A percentile compares a stretch with the other conserved stretches of the same genome.
Evolutionary conservation across 306 rosid genomes (phyloP).

Genomic region (Pachyrhizus erosus): DNA sequence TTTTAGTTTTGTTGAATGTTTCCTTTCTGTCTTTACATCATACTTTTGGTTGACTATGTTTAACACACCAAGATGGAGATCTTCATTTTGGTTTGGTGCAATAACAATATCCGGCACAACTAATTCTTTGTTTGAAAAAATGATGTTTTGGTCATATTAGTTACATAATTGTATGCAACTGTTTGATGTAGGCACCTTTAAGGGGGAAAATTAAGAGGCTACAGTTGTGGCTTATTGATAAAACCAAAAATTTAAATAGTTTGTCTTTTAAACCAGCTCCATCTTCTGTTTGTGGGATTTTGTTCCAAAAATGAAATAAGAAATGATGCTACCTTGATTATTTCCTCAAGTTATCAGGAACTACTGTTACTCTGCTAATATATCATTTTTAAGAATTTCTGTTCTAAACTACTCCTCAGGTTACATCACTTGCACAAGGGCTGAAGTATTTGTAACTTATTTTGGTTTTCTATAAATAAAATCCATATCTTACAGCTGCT

Average conservation of each 20-base stretch:
- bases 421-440: background rate
- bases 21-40: background rate
- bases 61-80: background rate
- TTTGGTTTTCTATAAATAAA: background rate
- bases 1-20: slow-evolving; percentile 26
- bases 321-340: background rate
- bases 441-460: background rate
- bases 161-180: background rate
- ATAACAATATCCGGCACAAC: background rate
- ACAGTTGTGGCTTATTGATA: background rate
- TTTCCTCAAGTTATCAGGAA: background rate
- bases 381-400: background rate
- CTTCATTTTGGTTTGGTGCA: background rate
- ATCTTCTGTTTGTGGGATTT: background rate
- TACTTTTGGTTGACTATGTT: background rate
- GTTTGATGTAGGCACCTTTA: background rate
- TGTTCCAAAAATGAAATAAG: background rate
- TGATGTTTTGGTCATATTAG: background rate
- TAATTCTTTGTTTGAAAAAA: background rate
- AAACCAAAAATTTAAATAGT: background rate
- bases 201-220: background rate
- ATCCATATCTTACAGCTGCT: background rate
- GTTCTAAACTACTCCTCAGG: background rate
- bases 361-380: background rate
- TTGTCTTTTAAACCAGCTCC: background rate